Evolutionary conservation across 2,329 filamentous ascomycete genomes (phyloP).

Genomic region (Cercospora citrullina): DNA sequence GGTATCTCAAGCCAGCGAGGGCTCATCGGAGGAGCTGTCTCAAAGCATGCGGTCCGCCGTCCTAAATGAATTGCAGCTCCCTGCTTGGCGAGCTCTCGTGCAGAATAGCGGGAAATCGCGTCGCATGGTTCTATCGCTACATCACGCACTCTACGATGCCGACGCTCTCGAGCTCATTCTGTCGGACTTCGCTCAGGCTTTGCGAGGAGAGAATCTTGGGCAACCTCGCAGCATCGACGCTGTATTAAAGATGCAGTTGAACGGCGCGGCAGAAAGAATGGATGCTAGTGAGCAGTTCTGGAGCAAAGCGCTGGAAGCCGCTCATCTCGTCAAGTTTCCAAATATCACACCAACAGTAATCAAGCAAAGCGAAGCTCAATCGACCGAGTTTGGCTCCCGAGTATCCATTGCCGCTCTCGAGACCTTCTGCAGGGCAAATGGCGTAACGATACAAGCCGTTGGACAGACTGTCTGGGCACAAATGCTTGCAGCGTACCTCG

Average conservation of each 20-base stretch:
- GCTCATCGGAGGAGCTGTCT: conserved; percentile 5
- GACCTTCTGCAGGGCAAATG: conserved; percentile 54
- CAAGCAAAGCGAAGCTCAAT: conserved; percentile 38
- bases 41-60: conserved; percentile 33
- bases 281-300: conserved; percentile 56
- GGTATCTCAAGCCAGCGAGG: not conserved
- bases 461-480: conserved; percentile 78
- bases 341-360: conserved; percentile 65
- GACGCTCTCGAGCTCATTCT: conserved; percentile 68
- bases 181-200: conserved; percentile 53
- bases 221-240: conserved; percentile 42
- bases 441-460: conserved; percentile 73
- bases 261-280: conserved; percentile 12
- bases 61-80: conserved; percentile 51
- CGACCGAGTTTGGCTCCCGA: conserved; percentile 42
- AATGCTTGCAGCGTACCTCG: conserved; percentile 72
- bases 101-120: conserved; percentile 33
- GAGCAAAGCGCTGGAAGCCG: conserved; percentile 48
- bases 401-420: conserved; percentile 54
- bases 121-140: conserved; percentile 57
- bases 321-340: conserved; percentile 68
- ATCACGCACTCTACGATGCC: conserved; percentile 87
- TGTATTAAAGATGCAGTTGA: conserved; percentile 46
- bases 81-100: conserved; percentile 65
- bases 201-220: conserved; percentile 36